A percentile compares a stretch with the other conserved stretches of the same genome.
These are phyloP conservation scores for Apodospora peruviana DNA, from an alignment of 495 filamentous ascomycete genomes.

Conservation along the genomic window DNA sequence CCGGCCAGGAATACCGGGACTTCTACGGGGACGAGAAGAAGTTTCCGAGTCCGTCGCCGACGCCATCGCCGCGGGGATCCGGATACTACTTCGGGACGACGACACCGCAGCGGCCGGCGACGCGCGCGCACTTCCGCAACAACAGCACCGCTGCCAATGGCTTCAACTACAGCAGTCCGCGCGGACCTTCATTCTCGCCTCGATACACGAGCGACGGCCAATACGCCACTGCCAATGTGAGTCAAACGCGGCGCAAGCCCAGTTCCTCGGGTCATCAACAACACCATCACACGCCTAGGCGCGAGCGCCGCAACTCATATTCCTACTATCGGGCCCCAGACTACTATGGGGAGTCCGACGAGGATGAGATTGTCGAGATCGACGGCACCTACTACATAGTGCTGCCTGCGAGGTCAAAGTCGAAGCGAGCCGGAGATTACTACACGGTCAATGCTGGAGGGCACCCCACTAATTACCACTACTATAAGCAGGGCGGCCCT, in stretches of 20 bases:
- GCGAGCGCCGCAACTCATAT: slow-evolving; percentile 45
- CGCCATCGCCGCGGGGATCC: slow-evolving; percentile 43
- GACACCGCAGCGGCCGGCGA: slow-evolving; percentile 41
- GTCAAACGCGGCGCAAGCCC: slow-evolving; percentile 43
- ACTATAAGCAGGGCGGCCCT: slow-evolving; percentile 46
- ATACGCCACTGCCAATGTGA: slow-evolving; percentile 53
- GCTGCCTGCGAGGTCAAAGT: slow-evolving; percentile 39
- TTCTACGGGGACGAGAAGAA: slow-evolving; percentile 37
- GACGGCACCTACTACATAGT: slow-evolving; percentile 42
- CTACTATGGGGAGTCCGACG: slow-evolving; percentile 53
- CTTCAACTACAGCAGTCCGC: slow-evolving; percentile 26
- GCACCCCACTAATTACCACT: slow-evolving; percentile 52
- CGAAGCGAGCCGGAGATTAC: slow-evolving; percentile 32
- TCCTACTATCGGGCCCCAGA: slow-evolving; percentile 50
- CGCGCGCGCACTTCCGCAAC: slow-evolving; percentile 40
- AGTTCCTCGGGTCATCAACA: slow-evolving; percentile 39
- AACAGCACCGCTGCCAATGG: slow-evolving; percentile 11
- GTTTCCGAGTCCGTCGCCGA: slow-evolving; percentile 42
- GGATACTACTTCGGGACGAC: slow-evolving; percentile 38
- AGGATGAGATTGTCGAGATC: slow-evolving; percentile 53
- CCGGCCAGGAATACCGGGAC: slow-evolving; percentile 25
- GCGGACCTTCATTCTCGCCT: slow-evolving; percentile 39
- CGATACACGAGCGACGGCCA: slow-evolving; percentile 51
- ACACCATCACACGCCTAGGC: slow-evolving; percentile 29
- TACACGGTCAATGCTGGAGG: slow-evolving; percentile 40